Evolutionary conservation across 2,329 filamentous ascomycete species (phyloP).

Genomic region (Colletotrichum caudatum): DNA sequence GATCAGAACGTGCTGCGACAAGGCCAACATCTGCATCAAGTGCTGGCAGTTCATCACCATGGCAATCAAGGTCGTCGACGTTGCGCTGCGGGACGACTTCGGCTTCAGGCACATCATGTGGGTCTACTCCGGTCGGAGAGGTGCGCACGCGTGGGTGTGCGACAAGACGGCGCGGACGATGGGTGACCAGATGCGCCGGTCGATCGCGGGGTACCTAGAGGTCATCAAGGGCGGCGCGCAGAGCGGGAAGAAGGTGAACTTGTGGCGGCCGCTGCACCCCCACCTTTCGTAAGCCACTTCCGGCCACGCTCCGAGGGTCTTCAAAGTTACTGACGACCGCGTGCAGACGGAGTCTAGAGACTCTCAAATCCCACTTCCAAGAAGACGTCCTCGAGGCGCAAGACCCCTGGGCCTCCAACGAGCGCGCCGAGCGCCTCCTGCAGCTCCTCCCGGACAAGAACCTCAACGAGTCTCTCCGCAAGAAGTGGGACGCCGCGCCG

Average conservation of each 20-base stretch:
- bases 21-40: slow-evolving; percentile 91
- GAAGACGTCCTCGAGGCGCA: slow-evolving; percentile 84
- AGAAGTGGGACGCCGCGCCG: slow-evolving; percentile 91
- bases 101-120: slow-evolving; percentile 97
- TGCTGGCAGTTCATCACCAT: slow-evolving; percentile 99
- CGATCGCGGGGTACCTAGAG: slow-evolving; percentile 90
- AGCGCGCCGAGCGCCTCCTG: slow-evolving; percentile 82
- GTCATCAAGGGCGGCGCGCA: slow-evolving; percentile 88
- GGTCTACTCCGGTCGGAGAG: slow-evolving; percentile 97
- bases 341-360: slow-evolving; percentile 80
- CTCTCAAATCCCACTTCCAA: slow-evolving; percentile 87
- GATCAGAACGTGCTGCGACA: slow-evolving; percentile 92
- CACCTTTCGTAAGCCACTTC: slow-evolving; percentile 75
- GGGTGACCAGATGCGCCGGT: slow-evolving; percentile 86
- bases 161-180: slow-evolving; percentile 87
- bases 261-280: slow-evolving; percentile 87
- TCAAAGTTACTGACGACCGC: slow-evolving; percentile 31
- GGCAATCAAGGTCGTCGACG: slow-evolving; percentile 94
- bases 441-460: slow-evolving; percentile 84
- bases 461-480: slow-evolving; percentile 82
- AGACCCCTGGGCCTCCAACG: slow-evolving; percentile 82
- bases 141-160: slow-evolving; percentile 98
- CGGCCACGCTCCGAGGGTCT: neutral
- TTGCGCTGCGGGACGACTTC: slow-evolving; percentile 90
- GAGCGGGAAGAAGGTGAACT: slow-evolving; percentile 86